These are phyloP conservation scores for Macrotyloma uniflorum DNA, from an alignment of 306 rosid species.

Conservation along the genomic window DNA sequence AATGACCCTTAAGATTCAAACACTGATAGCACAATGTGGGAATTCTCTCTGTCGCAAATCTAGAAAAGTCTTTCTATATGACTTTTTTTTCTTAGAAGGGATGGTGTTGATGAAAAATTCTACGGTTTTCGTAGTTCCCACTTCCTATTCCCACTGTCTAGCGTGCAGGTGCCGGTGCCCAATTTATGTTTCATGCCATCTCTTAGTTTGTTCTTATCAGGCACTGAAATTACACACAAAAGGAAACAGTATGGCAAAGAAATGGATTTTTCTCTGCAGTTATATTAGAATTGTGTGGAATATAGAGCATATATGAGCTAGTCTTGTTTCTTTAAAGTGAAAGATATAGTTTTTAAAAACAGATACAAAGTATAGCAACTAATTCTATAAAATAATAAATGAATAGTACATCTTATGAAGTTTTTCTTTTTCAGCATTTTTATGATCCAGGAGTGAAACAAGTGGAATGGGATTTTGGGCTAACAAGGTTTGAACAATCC, in stretches of 20 bases:
- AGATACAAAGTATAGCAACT: not conserved
- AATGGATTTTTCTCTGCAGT: not conserved
- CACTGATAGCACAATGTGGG: not conserved
- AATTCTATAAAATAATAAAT: not conserved
- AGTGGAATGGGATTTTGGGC: not conserved
- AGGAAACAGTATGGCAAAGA: not conserved
- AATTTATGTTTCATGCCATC: not conserved
- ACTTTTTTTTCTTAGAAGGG: not conserved
- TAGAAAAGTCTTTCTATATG: not conserved
- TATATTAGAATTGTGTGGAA: not conserved
- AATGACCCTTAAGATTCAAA: not conserved
- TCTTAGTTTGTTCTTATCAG: not conserved
- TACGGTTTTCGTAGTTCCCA: not conserved
- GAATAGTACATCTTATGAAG: not conserved
- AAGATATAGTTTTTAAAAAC: too few species aligned
- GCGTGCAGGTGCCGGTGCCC: not conserved
- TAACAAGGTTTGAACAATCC: not conserved
- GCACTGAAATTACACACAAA: not conserved
- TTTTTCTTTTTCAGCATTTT: not conserved
- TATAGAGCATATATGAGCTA: not conserved
- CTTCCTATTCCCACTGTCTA: not conserved
- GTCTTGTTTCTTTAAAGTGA: not conserved
- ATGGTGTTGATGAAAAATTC: not conserved
- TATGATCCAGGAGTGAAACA: not conserved
- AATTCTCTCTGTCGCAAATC: not conserved